Evolutionary conservation across 192 early-diverging fungal species (phyloP), one percentile per base, ranked within the genome.

Genomic region (Oehlia diaphana): DNA sequence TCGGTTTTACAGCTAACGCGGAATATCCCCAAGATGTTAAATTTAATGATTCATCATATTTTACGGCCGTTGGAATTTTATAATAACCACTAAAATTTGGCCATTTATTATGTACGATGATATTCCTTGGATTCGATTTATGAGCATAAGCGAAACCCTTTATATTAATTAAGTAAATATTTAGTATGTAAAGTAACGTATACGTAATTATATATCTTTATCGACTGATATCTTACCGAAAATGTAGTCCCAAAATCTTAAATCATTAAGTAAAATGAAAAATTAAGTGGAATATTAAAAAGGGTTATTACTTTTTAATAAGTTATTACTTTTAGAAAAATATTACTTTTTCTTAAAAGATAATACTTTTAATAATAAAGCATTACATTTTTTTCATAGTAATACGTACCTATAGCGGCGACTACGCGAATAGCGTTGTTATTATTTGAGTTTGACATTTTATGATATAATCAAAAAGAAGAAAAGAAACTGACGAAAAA

Each of bases 191-290:
- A 19, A 16, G 0, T 3, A 31, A 31, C 31, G 2, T 31, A 2
- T 2, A 31, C 31, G 31, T 31, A 31, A 31, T 44, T 42, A 9
- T 35, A 35, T 35, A 35, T 35, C 1, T 35, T 35, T 37, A 39
- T 21, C 7, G 6, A 42, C 39, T 42, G 7, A 35, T 19, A 35
- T 39, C 35, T 70, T 37, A 70, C 21, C 68, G 68, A 70, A 42
- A 37, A 70, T 70, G 68, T 70, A 39, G 39, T 70, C 14, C 68
- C 68, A 19, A 70, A 70, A 23, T 70, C 68, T 70, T 58, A 58
- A 58, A 26, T 21, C 2, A 19, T 58, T 4, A 5, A 58, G 16
- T 26, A 26, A 26, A 19, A 19, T 58, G 13, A 58, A 58, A 16
- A 58, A 21, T 21, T n/a, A 16, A 58, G 16, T 19, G 50, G 16